These are phyloP conservation scores for Diospyros kaki DNA, from an alignment of 148 eudicot species.

Conservation along the genomic window DNA sequence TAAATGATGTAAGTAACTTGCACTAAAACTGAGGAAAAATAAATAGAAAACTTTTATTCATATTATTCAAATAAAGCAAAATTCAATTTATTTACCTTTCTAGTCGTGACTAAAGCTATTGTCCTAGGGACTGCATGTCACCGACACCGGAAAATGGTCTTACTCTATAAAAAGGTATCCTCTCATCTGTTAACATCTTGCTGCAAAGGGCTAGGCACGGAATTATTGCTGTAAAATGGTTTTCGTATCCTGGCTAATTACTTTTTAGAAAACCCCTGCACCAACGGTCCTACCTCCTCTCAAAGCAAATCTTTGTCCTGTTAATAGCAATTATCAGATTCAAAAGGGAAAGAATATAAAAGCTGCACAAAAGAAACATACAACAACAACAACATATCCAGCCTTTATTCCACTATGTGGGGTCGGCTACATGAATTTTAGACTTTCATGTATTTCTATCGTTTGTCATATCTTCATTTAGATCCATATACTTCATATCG, in stretches of 20 bases:
- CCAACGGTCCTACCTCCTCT: conserved; percentile 70
- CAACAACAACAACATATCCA: neutral
- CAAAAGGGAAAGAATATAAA: neutral
- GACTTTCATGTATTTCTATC: too few species aligned
- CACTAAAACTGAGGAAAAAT: neutral
- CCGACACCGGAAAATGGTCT: neutral
- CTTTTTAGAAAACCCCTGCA: conserved; percentile 76
- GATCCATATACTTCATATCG: too few species aligned
- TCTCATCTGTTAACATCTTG: conserved; percentile 2
- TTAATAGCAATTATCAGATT: neutral
- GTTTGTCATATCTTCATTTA: too few species aligned
- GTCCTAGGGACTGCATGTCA: neutral
- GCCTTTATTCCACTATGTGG: too few species aligned
- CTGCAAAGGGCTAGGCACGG: neutral
- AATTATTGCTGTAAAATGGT: neutral
- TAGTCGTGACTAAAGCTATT: neutral
- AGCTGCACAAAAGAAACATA: neutral
- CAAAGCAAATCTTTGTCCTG: conserved; percentile 90
- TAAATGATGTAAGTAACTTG: neutral
- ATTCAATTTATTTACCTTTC: neutral
- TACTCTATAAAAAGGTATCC: neutral
- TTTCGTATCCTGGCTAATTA: conserved; percentile 31
- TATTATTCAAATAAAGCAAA: neutral
- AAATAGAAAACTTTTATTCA: neutral
- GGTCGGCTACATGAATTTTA: too few species aligned